Evolutionary conservation across 148 eudicot species (phyloP).

Genomic region (Heliosperma pusillum): DNA sequence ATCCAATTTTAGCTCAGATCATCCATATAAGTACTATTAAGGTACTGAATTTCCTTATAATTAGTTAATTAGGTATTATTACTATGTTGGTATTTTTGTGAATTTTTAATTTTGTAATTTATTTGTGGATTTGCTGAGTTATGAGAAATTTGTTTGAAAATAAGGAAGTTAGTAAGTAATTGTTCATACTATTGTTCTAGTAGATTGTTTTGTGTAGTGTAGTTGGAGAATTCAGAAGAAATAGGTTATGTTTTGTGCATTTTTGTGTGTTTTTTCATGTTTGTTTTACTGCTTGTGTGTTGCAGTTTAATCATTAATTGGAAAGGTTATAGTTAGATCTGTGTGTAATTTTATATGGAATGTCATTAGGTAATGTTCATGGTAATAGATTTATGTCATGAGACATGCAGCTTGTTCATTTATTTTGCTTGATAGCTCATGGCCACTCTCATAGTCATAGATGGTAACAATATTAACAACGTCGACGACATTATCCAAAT

Average conservation of each 20-base stretch:
- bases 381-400: background rate
- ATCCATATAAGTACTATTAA: conserved; percentile 16
- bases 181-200: background rate
- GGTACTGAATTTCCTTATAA: conserved; percentile 8
- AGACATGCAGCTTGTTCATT: background rate
- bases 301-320: background rate
- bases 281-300: background rate
- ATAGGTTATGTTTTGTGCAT: background rate
- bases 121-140: background rate
- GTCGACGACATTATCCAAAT: background rate
- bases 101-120: background rate
- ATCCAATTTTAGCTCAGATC: conserved; percentile 26
- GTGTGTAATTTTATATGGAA: background rate
- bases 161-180: background rate
- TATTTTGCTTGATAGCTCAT: background rate
- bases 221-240: background rate
- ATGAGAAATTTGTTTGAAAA: background rate
- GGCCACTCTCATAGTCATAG: background rate
- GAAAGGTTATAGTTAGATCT: background rate
- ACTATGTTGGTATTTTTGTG: conserved; percentile 1
- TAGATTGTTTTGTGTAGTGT: conserved; percentile 1
- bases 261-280: background rate
- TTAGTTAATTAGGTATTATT: background rate
- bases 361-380: background rate
- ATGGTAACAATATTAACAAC: background rate